These are phyloP conservation scores for Lactifluus volemus DNA, from an alignment of 768 basidiomycete species.

Conservation along the genomic window DNA sequence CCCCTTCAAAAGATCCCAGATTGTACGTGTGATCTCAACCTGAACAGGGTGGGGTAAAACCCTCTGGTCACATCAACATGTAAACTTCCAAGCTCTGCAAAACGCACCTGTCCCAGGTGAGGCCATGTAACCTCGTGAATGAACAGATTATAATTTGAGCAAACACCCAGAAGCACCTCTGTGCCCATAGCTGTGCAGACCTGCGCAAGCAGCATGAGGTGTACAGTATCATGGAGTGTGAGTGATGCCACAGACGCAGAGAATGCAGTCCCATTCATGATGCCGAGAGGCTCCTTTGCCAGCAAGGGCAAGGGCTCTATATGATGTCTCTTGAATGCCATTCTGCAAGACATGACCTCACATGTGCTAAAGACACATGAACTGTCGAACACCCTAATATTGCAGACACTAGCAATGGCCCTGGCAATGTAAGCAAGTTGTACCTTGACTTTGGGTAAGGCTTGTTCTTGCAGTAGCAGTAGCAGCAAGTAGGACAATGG, in stretches of 20 bases:
- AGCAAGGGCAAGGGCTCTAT: slow-evolving; percentile 58
- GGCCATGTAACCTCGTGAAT: slow-evolving; percentile 69
- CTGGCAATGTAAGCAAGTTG: slow-evolving; percentile 40
- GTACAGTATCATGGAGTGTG: slow-evolving; percentile 62
- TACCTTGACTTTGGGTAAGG: too few relatives aligned
- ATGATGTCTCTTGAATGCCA: slow-evolving; percentile 50
- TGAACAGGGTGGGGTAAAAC: slow-evolving; percentile 21
- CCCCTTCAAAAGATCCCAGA: slow-evolving; percentile 60
- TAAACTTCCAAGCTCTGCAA: background rate
- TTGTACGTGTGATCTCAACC: slow-evolving; percentile 63
- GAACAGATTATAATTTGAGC: slow-evolving; percentile 68
- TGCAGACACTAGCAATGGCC: slow-evolving; percentile 66
- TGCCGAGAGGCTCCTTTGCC: slow-evolving; percentile 72
- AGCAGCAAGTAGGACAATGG: too few relatives aligned
- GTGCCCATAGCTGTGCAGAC: slow-evolving; percentile 75
- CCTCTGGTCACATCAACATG: background rate
- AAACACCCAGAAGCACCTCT: slow-evolving; percentile 70
- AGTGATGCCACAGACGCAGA: slow-evolving; percentile 69
- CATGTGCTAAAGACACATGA: slow-evolving; percentile 39
- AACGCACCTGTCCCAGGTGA: slow-evolving; percentile 68
- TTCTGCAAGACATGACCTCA: slow-evolving; percentile 40
- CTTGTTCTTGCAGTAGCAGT: too few relatives aligned
- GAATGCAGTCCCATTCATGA: slow-evolving; percentile 81
- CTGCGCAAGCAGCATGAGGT: slow-evolving; percentile 57
- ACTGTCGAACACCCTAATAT: slow-evolving; percentile 64